These are phyloP conservation scores for Lasiosphaeriaceae sp. DNA, from an alignment of 495 filamentous ascomycete species.

Conservation along the genomic window DNA sequence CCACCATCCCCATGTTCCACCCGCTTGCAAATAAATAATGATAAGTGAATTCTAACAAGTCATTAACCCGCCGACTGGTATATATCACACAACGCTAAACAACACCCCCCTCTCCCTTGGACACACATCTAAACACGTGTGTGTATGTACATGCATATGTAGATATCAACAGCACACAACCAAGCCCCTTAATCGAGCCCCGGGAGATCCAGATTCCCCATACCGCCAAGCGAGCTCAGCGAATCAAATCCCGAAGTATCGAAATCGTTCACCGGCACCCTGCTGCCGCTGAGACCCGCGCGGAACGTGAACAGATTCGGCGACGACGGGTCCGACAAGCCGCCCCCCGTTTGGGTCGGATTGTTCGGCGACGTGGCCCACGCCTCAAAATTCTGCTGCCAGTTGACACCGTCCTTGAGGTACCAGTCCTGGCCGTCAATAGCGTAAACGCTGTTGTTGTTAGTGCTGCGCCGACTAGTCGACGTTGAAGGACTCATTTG, in stretches of 20 bases:
- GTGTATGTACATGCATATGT: background rate
- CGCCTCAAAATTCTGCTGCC: slow-evolving; percentile 45
- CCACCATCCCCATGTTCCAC: no score
- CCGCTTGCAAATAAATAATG: no score
- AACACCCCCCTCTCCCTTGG: no score
- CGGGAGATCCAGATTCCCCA: slow-evolving; percentile 27
- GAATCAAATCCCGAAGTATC: slow-evolving; percentile 20
- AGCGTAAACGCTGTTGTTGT: slow-evolving; percentile 26
- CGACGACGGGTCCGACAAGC: background rate
- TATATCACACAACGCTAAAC: no score
- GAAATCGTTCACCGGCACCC: slow-evolving; percentile 9
- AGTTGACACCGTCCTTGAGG: slow-evolving; percentile 45
- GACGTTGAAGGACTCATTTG: background rate
- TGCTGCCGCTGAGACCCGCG: slow-evolving; percentile 10
- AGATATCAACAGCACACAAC: background rate
- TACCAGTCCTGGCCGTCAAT: slow-evolving; percentile 50
- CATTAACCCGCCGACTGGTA: no score
- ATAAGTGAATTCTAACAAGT: no score
- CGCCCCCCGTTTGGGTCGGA: no score
- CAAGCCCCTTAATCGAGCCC: slow-evolving; percentile 21
- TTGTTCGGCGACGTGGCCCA: slow-evolving; percentile 20
- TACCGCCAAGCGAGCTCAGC: slow-evolving; percentile 13
- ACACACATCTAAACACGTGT: no score
- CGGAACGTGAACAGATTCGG: slow-evolving; percentile 28
- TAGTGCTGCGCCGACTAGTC: background rate